Evolutionary conservation across 2,329 filamentous ascomycete species (phyloP).

Genomic region (Venturiaceae sp.): DNA sequence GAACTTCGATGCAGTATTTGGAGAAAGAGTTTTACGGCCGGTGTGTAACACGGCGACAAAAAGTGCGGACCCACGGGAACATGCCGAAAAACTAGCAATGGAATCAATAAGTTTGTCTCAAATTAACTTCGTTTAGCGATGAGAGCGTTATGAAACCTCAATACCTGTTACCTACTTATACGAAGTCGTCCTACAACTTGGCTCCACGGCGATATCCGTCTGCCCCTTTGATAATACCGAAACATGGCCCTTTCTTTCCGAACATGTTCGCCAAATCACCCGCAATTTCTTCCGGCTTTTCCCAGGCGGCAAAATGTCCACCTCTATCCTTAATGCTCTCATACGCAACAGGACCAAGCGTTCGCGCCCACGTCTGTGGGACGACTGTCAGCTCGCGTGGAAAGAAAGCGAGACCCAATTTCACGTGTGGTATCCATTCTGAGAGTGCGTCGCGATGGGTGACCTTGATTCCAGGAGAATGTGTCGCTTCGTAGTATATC

Average conservation of each 20-base stretch:
- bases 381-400: conserved; percentile 47
- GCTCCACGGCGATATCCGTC: conserved; percentile 4
- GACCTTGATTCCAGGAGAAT: conserved; percentile 20
- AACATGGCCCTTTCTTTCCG: conserved; percentile 31
- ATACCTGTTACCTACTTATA: not conserved
- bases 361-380: conserved; percentile 47
- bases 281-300: conserved; percentile 43
- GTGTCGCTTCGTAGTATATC: conserved; percentile 62
- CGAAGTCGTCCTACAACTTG: not conserved
- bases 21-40: too few species aligned
- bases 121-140: not conserved
- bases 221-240: conserved; percentile 21
- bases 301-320: conserved; percentile 54
- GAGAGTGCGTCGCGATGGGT: conserved; percentile 18
- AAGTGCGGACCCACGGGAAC: too few species aligned
- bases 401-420: conserved; percentile 45
- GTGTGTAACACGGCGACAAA: too few species aligned
- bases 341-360: conserved; percentile 50
- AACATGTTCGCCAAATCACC: conserved; percentile 50
- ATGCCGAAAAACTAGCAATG: too few species aligned
- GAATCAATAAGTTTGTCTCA: too few species aligned
- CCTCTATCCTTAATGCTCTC: conserved; percentile 41
- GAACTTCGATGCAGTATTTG: too few species aligned
- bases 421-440: conserved; percentile 35
- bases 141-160: not conserved